These are phyloP conservation scores for Dactylellina leptospora DNA, from an alignment of 2,329 filamentous ascomycete species.

Conservation along the genomic window DNA sequence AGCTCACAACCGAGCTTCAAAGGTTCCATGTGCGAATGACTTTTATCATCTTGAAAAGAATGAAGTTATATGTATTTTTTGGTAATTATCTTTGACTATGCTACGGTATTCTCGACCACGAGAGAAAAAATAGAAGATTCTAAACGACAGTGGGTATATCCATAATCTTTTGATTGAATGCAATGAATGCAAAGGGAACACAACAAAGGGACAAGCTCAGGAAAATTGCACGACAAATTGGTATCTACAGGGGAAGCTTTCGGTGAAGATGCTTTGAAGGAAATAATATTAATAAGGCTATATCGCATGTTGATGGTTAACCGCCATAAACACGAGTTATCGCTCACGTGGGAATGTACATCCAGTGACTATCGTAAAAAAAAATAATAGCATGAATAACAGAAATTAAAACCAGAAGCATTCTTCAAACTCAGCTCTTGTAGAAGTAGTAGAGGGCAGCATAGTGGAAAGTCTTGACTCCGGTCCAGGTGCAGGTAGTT, in stretches of 20 bases:
- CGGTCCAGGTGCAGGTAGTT: conserved; percentile 69
- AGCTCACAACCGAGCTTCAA: not conserved
- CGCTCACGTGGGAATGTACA: conserved; percentile 21
- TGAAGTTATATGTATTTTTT: conserved; percentile 3
- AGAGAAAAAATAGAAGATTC: conserved; percentile 8
- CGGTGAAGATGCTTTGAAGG: conserved; percentile 12
- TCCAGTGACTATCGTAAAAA: conserved; percentile 7
- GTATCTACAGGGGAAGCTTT: conserved; percentile 42
- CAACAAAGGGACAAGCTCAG: not conserved
- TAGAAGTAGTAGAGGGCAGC: conserved; percentile 43
- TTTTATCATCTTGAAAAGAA: no score
- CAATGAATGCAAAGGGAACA: conserved; percentile 1
- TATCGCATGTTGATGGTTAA: not conserved
- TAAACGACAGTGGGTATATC: conserved; percentile 52
- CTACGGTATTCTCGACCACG: not conserved
- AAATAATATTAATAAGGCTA: not conserved
- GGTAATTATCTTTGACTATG: conserved; percentile 20
- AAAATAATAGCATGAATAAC: not conserved
- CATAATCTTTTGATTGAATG: conserved; percentile 30
- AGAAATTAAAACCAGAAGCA: not conserved
- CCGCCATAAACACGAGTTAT: not conserved
- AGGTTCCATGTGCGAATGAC: not conserved
- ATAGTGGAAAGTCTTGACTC: conserved; percentile 31
- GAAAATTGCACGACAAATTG: conserved; percentile 22
- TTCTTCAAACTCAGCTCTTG: conserved; percentile 7